A percentile compares a stretch with the other conserved stretches of the same genome.
phyloP scores from a whole-genome alignment of 2,329 filamentous ascomycete species.

The Venturiaceae sp. region DNA sequence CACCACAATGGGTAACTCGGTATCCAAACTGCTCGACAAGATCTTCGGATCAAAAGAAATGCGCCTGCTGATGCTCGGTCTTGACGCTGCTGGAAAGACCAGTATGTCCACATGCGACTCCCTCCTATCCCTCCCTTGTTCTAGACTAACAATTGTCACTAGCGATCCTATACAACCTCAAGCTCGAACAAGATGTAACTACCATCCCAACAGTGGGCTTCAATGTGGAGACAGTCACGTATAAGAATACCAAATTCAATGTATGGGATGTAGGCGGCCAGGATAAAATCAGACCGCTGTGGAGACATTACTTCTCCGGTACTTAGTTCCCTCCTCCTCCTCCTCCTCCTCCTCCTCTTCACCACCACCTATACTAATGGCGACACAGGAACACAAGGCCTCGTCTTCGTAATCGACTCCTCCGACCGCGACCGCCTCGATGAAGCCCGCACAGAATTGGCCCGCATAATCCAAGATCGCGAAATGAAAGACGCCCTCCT shows the following conservation, averaged over 20 bases:
- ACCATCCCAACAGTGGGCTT: slow-evolving; percentile 99
- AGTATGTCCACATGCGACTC: slow-evolving; percentile 48
- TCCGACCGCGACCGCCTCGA: slow-evolving; percentile 98
- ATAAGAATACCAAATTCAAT: slow-evolving; percentile 99
- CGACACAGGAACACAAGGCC: slow-evolving; percentile 74
- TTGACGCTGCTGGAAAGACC: slow-evolving; percentile 97
- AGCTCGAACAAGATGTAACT: slow-evolving; percentile 98
- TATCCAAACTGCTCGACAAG: slow-evolving; percentile 96
- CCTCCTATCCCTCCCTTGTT: not conserved
- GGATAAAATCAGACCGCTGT: slow-evolving; percentile 99
- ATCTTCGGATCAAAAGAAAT: slow-evolving; percentile 99
- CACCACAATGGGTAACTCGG: slow-evolving; percentile 79
- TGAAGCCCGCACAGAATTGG: slow-evolving; percentile 91
- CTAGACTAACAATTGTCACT: not conserved
- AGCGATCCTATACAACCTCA: slow-evolving; percentile 98
- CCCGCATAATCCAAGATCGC: slow-evolving; percentile 97
- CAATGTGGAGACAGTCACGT: slow-evolving; percentile 99
- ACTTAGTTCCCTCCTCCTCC: slow-evolving; percentile 26
- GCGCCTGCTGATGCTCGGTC: slow-evolving; percentile 92
- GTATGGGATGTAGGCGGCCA: slow-evolving; percentile 99
- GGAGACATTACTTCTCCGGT: slow-evolving; percentile 98
- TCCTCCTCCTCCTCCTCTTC: not conserved
- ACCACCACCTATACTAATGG: not conserved
- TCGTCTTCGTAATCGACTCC: slow-evolving; percentile 99
- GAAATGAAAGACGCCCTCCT: slow-evolving; percentile 96